phyloP scores from a whole-genome alignment of 1,139 yeast species.

The Candida neerlandica region DNA sequence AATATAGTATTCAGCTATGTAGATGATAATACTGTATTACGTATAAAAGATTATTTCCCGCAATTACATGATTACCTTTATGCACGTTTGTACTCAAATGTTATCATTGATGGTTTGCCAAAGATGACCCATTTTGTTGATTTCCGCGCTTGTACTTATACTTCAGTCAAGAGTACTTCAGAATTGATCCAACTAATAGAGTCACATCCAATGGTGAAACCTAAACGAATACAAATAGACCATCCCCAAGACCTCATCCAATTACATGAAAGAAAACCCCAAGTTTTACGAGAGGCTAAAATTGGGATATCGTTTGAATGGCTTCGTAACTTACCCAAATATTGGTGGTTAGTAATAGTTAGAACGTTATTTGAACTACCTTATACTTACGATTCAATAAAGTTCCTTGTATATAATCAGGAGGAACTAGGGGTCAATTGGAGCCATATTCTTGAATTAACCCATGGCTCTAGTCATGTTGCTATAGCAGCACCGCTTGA shows the following conservation, averaged over 20 bases:
- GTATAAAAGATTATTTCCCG: too few relatives aligned
- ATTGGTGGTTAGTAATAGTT: not conserved
- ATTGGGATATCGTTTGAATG: not conserved
- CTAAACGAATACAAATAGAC: not conserved
- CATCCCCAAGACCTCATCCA: not conserved
- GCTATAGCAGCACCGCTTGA: not conserved
- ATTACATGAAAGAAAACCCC: not conserved
- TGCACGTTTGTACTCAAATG: too few relatives aligned
- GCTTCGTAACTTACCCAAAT: not conserved
- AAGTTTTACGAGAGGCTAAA: not conserved
- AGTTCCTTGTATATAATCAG: not conserved
- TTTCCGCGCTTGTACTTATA: too few relatives aligned
- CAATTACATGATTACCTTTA: too few relatives aligned
- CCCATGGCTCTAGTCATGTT: not conserved
- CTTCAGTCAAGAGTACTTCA: not conserved
- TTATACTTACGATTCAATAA: not conserved
- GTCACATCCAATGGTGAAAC: not conserved
- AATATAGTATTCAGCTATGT: too few relatives aligned
- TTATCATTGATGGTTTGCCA: too few relatives aligned
- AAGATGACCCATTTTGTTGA: too few relatives aligned
- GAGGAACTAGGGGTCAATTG: not conserved
- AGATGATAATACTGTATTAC: too few relatives aligned
- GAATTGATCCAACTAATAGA: not conserved
- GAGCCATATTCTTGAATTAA: not conserved
- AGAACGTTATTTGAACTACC: not conserved